Percentiles rank a stretch among this genome's conserved stretches.
Evolutionary conservation across 768 basidiomycete species (phyloP).

Genomic region (Boletus sp.): DNA sequence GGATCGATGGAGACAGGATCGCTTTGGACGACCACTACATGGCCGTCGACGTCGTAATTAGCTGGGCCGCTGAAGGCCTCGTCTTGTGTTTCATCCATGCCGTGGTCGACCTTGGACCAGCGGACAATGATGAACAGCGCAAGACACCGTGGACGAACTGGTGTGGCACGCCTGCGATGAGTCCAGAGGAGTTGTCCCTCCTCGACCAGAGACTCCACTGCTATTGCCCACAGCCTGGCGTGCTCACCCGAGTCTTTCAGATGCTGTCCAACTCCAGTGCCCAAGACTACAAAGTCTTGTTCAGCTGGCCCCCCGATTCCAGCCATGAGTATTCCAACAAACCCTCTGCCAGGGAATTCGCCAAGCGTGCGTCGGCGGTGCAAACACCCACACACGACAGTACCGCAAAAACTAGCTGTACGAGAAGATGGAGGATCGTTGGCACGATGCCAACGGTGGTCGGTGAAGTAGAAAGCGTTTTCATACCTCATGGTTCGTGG

Average conservation of each 20-base stretch:
- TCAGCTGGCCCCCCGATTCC: conserved; percentile 76
- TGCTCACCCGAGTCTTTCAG: conserved; percentile 70
- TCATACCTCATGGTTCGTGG: conserved; percentile 80
- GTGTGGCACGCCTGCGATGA: conserved; percentile 77
- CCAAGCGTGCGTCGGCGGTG: conserved; percentile 64
- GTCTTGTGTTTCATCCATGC: conserved; percentile 89
- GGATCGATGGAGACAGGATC: conserved; percentile 66
- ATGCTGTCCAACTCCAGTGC: conserved; percentile 56
- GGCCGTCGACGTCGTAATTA: conserved; percentile 86
- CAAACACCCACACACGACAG: conserved; percentile 50
- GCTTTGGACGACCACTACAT: conserved; percentile 72
- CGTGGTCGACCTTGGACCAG: conserved; percentile 62
- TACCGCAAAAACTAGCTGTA: conserved; percentile 83
- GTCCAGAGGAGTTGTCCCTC: conserved; percentile 50
- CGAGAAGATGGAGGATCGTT: conserved; percentile 74
- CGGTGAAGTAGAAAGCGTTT: conserved; percentile 79
- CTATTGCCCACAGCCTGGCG: conserved; percentile 48
- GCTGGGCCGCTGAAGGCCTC: conserved; percentile 83
- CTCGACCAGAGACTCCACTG: conserved; percentile 57
- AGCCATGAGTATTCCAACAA: conserved; percentile 37
- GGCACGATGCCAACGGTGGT: conserved; percentile 59
- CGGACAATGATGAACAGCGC: conserved; percentile 70
- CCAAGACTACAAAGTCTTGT: conserved; percentile 51
- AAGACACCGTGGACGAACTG: conserved; percentile 84
- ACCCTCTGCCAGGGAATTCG: conserved; percentile 44